phyloP scores from a whole-genome alignment of 2,329 filamentous ascomycete genomes.

The Anisogramma anomala region DNA sequence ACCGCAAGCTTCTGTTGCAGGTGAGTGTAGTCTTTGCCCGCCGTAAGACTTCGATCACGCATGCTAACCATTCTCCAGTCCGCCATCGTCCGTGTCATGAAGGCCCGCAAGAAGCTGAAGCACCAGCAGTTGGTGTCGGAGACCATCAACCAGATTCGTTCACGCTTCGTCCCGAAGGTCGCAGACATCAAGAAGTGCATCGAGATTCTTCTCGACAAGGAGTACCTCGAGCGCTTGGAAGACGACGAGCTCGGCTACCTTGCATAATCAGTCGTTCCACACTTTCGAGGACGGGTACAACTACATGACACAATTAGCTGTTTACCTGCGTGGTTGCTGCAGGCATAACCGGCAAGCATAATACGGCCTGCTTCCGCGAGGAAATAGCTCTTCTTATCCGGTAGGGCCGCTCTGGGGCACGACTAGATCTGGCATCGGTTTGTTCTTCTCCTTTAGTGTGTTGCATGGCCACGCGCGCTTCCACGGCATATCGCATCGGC shows the following conservation, averaged over 20 bases:
- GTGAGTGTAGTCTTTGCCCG: conserved; percentile 42
- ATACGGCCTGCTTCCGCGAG: background rate
- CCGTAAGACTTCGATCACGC: background rate
- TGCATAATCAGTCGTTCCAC: conserved; percentile 43
- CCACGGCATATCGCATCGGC: background rate
- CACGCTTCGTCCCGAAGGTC: conserved; percentile 85
- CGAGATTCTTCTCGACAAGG: conserved; percentile 95
- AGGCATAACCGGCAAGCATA: conserved; percentile 3
- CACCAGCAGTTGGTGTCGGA: conserved; percentile 88
- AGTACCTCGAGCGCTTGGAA: conserved; percentile 91
- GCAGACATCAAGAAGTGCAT: conserved; percentile 99
- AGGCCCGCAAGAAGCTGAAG: conserved; percentile 98
- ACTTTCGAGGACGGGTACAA: conserved; percentile 1
- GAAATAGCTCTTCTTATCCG: background rate
- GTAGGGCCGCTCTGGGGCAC: background rate
- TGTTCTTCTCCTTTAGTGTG: background rate
- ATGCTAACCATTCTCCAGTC: conserved; percentile 47
- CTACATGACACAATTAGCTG: conserved; percentile 3
- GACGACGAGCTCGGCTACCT: conserved; percentile 92
- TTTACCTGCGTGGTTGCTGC: background rate
- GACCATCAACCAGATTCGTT: conserved; percentile 89
- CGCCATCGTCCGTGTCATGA: conserved; percentile 98
- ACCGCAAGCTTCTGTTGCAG: conserved; percentile 91
- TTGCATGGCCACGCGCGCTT: conserved; percentile 1
- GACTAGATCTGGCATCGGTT: conserved; percentile 10